Percentiles rank a stretch among this genome's conserved stretches.
Conservation (phyloP, 2,329 filamentous ascomycete genomes). For the Aspergillus tanneri region DNA sequence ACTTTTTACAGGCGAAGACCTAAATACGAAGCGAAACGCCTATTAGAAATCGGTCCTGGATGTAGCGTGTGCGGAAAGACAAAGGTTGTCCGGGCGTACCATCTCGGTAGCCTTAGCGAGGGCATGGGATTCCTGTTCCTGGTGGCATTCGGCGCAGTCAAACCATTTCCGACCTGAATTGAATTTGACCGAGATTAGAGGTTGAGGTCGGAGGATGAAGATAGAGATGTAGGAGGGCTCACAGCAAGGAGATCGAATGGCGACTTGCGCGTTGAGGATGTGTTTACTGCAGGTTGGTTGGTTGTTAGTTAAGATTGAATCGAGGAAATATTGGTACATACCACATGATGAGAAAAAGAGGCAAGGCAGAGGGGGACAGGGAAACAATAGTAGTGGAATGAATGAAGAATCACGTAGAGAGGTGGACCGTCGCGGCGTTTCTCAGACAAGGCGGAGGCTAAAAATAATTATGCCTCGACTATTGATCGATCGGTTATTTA, state of each 20-base stretch:
- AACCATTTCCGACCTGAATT: conserved; percentile 87
- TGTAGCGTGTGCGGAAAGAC: too few species aligned
- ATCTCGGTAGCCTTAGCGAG: conserved; percentile 81
- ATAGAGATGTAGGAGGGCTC: conserved; percentile 45
- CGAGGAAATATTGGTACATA: conserved; percentile 13
- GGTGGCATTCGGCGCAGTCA: conserved; percentile 94
- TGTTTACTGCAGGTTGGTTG: conserved; percentile 69
- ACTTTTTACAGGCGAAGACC: conserved; percentile 93
- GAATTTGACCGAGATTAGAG: background rate
- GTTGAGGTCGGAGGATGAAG: background rate
- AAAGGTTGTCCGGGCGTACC: conserved; percentile 49
- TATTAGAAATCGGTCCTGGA: too few species aligned
- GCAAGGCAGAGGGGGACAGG: conserved; percentile 13
- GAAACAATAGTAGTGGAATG: conserved; percentile 5
- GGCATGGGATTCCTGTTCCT: conserved; percentile 73
- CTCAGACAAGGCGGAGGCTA: conserved; percentile 14
- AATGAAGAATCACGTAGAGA: background rate
- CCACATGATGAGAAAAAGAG: conserved; percentile 26
- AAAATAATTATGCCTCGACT: conserved; percentile 18
- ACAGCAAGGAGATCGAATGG: conserved; percentile 96
- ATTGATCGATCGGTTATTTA: too few species aligned
- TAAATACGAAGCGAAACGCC: too few species aligned
- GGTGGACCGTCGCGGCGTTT: background rate
- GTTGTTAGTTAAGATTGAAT: conserved; percentile 9
- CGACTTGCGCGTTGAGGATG: conserved; percentile 94